Evolutionary conservation across 2,329 filamentous ascomycete species (phyloP), one percentile per base, ranked within the genome.

Genomic region (Trichoderma sp.): DNA sequence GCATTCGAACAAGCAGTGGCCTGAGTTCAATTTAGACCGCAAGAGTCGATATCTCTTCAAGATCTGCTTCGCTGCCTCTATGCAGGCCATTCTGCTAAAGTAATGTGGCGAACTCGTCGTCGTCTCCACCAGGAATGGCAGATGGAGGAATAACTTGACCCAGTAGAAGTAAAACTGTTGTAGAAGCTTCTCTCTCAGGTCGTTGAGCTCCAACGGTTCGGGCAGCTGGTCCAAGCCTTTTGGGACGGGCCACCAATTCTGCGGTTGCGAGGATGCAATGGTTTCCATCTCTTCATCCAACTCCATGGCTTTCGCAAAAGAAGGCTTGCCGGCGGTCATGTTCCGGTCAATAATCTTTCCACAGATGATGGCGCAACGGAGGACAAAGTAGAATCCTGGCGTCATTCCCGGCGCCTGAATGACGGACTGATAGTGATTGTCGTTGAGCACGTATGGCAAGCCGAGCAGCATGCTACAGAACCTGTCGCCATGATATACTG

Each of bases 401-500:
- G 44, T 51, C 26, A 56, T 59, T 50, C 34, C 45, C 5, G 59
- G 50, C 21, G 54, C 30, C 3, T 61, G 41, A 9, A 47, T 24
- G 41, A 55, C 66, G 14, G 61, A 39, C 24, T 57, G 63, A 41
- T 64, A 65, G 48, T 68, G 67, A 6, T 41, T 55, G 43, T 70
- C 69, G 51, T 47, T 63, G 5, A 70, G 67, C 17, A 65, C 68
- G 47, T 70, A 65, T 3, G 68, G 79, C 5, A 81, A 73, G 12
- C 79, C 79, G 7, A 81, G 76, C 12, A 81, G 72, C 44, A 81
- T 69, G 30, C 78, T 80, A n/a, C 77, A 68, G 68, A 81, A 78
- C 19, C 79, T 77, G 67, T 81, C 79, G 10, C 74, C 69, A n/a
- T 71, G 69, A 59, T 72, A 73, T 7, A 74, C 51, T 19, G 65